phyloP scores from a whole-genome alignment of 2,329 filamentous ascomycete genomes.

The Beauveria sp. region DNA sequence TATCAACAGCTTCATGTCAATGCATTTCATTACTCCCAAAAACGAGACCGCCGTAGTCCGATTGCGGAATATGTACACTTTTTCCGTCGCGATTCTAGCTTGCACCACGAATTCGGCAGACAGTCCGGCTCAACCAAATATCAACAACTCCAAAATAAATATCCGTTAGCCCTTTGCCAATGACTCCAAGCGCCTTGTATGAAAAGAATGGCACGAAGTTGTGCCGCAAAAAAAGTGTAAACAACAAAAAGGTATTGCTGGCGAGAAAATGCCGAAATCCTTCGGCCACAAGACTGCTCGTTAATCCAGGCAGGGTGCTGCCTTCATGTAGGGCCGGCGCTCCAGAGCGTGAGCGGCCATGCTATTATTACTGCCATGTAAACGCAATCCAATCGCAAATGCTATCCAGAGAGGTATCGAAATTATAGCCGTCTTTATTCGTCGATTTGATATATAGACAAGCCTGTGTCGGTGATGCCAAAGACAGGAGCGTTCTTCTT shows the following conservation, averaged over 20 bases:
- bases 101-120: neutral
- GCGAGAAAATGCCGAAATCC: conserved; percentile 18
- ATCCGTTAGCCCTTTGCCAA: conserved; percentile 26
- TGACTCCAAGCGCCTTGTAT: conserved; percentile 35
- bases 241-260: conserved; percentile 23
- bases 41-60: conserved; percentile 24
- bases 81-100: conserved; percentile 19
- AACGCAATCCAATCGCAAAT: conserved; percentile 23
- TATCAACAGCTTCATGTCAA: conserved; percentile 13
- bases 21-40: conserved; percentile 23
- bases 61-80: conserved; percentile 36
- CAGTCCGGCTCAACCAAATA: conserved; percentile 13
- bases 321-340: conserved; percentile 9
- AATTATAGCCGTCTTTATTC: conserved; percentile 13
- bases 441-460: conserved; percentile 42
- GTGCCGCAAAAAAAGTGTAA: conserved; percentile 26
- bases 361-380: conserved; percentile 26
- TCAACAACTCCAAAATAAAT: conserved; percentile 30
- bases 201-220: conserved; percentile 26
- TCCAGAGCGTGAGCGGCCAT: conserved; percentile 11
- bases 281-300: conserved; percentile 18
- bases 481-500: conserved; percentile 64
- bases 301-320: conserved; percentile 19
- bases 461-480: conserved; percentile 42
- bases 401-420: conserved; percentile 12